phyloP scores from a whole-genome alignment of 257 asterid genomes.

The Scutellaria minor region DNA sequence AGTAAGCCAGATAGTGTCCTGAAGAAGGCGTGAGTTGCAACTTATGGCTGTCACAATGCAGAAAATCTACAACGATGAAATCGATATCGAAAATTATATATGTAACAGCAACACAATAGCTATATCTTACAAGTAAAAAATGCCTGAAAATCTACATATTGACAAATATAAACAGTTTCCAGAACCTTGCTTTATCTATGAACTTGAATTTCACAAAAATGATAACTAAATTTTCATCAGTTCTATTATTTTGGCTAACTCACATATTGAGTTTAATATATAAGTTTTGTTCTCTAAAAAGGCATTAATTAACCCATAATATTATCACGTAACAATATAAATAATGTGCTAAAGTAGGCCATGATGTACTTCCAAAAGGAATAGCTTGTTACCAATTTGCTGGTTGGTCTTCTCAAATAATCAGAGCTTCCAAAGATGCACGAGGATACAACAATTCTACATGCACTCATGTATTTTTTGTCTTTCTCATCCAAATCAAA shows the following conservation, averaged over 20 bases:
- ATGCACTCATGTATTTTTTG: slow-evolving; percentile 58
- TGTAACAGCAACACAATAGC: neutral
- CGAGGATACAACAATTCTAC: slow-evolving; percentile 76
- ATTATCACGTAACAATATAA: neutral
- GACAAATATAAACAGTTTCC: neutral
- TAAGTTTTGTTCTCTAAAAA: slow-evolving; percentile 4
- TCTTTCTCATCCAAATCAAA: slow-evolving; percentile 79
- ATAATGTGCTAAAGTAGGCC: slow-evolving; percentile 1
- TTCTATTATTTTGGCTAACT: neutral
- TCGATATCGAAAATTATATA: neutral
- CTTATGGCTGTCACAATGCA: neutral
- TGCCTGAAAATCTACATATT: neutral
- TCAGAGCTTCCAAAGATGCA: slow-evolving; percentile 97
- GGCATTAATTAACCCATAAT: neutral
- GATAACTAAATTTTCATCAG: neutral
- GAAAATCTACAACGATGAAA: neutral
- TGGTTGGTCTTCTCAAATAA: slow-evolving; percentile 85
- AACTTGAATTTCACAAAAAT: neutral
- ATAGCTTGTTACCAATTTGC: slow-evolving; percentile 69
- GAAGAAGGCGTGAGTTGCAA: neutral
- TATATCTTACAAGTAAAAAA: neutral
- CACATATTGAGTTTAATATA: neutral
- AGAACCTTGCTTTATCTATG: neutral
- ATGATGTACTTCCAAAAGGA: slow-evolving; percentile 7
- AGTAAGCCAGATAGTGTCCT: neutral